These are phyloP conservation scores for Phaffia tasmanica DNA, from an alignment of 768 basidiomycete species.

Conservation along the genomic window DNA sequence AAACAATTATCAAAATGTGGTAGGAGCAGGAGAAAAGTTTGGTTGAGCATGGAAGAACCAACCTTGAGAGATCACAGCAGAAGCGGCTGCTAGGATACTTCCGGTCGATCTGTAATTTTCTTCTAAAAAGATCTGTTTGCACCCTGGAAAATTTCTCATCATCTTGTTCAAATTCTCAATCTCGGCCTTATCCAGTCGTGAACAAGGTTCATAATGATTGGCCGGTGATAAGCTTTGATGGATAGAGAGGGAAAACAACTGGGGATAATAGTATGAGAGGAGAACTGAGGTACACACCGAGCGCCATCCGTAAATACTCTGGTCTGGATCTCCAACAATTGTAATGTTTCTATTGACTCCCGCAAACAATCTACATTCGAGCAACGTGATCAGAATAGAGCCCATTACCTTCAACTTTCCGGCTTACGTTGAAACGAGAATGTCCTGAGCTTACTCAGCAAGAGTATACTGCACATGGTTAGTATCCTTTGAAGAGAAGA, in stretches of 20 bases:
- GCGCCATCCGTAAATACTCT: too few relatives aligned
- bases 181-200: slow-evolving; percentile 37
- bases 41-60: slow-evolving; percentile 10
- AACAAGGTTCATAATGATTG: too few relatives aligned
- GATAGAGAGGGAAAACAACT: too few relatives aligned
- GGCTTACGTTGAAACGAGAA: too few relatives aligned
- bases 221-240: too few relatives aligned
- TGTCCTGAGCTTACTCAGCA: slow-evolving; percentile 42
- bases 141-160: slow-evolving; percentile 56
- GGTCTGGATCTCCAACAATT: slow-evolving; percentile 78
- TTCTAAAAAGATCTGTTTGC: slow-evolving; percentile 62
- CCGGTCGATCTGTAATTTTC: slow-evolving; percentile 78
- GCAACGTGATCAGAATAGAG: not conserved
- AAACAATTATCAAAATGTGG: too few relatives aligned
- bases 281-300: too few relatives aligned
- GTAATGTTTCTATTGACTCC: slow-evolving; percentile 45
- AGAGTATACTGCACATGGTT: slow-evolving; percentile 71
- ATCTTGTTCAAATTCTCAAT: slow-evolving; percentile 63
- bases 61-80: slow-evolving; percentile 75
- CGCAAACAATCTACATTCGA: too few relatives aligned
- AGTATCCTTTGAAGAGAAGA: slow-evolving; percentile 50
- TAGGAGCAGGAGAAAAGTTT: too few relatives aligned
- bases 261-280: too few relatives aligned
- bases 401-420: too few relatives aligned
- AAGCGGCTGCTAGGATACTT: slow-evolving; percentile 57